Base-by-base conservation (phyloP, 176 grass and related monocot genomes). In the Avena atlantica region DNA sequence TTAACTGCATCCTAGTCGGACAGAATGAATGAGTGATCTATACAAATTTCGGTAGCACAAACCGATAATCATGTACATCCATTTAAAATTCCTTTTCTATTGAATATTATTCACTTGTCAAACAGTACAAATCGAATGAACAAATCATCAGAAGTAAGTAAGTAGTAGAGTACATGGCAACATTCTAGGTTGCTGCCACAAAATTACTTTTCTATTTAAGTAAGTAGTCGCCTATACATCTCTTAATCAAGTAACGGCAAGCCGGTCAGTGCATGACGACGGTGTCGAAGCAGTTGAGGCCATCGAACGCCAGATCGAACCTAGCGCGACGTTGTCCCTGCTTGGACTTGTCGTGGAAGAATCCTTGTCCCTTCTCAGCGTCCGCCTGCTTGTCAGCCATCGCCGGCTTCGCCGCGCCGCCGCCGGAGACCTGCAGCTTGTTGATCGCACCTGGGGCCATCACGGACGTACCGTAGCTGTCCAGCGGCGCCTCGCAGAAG, bases 401-500 rank as follows among this genome's bases (percentile, higher is more conserved):
- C 29, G 31, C 12, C 20, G 50, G 20, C 31, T 11, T 44, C 9
- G 5, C 16, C 8, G 34, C 9, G 34, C n/a, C 13, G 16, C 79
- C 45, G 4, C 15, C 13, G 4, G 71, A 60, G 34, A 21, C 2
- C 5, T n/a, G n/a, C n/a, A 3, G 40, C 59, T 29, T 83, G 44
- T 12, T 12, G 20, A 14, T 8, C 0, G 40, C 50, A 48, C 49
- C n/a, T 21, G 48, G 4, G 19, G 77, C 5, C 25, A 11, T 12
- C 25, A 12, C 1, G 4, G 86, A 23, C 25, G 1, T 31, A 82
- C 24, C 11, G 45, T 57, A 81, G 5, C 68, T 49, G 45, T 89
- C 88, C 5, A 85, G 5, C 0, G 88, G 88, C 68, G 58, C 68
- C 77, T 89, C 67, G 76, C 76, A 81, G 88, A 89, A 89, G 31